Base-by-base conservation (phyloP, 2,329 filamentous ascomycete genomes). In the Cordyceps farinosa region DNA sequence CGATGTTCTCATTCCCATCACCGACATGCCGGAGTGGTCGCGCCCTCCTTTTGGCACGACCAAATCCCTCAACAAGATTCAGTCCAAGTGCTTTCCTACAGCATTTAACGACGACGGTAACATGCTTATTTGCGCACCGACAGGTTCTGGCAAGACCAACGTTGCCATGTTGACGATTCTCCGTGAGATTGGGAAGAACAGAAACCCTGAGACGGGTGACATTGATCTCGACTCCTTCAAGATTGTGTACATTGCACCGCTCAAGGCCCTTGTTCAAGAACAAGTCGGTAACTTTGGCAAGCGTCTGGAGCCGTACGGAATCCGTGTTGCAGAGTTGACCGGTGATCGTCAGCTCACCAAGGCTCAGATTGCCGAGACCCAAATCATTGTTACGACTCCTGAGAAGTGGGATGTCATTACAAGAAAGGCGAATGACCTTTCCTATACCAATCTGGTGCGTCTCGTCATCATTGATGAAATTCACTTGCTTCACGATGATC, bases 321-420 rank as follows among this genome's bases (percentile, higher is more conserved):
- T 99, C 73, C 89, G 86, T 64, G 95, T 99, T 11, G 87, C 93
- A n/a, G 95, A 99, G 77, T 81, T 99, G 71, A 99, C 95, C 66
- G 95, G 95, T 79, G 95, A 99, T 79, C 91, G 95, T 60, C 95
- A 98, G 77, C 89, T 99, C 73, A 99, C 94, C 27, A 99, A 99
- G 78, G 92, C 97, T 75, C 95, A 99, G 80, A 98, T 99, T 67
- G 87, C 94, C 1, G 95, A 99, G 71, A 99, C 95, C 0, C 94
- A 99, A 75, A 89, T 99, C 69, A 99, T 99, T 69, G 93, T 99
- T 64, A 99, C 95, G 0, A 99, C 95, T 0, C 95, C 95, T 27
- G 95, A 99, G 77, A 99, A 99, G 79, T 99, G 92, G 90, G 95
- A 99, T 77, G 94, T 99, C 69, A 97, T 99, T 69, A 99, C 96